Base-by-base conservation (phyloP, 2,329 filamentous ascomycete genomes). In the Penicillium sp. region DNA sequence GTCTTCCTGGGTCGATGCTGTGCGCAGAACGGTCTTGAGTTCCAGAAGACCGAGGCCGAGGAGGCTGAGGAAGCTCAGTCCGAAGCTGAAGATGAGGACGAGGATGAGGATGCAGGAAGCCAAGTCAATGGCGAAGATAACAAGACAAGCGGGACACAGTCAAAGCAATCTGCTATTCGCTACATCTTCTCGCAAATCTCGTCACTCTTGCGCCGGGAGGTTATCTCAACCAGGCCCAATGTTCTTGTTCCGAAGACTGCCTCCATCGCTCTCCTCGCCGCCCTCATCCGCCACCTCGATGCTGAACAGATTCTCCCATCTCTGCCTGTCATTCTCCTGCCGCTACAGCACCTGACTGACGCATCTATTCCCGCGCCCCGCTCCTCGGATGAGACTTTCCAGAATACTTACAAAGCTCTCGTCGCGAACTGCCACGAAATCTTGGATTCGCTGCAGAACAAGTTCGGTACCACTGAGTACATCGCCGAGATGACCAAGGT, bases 311-410 rank as follows among this genome's bases (percentile, higher is more conserved):
- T 94, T 9, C 75, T 81, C 1, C 84, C 87, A 0, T 89, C 88
- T 0, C 82, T 96, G 19, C 85, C 88, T 66, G 82, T 82, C 28
- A 82, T 91, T 49, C 82, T 92, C 1, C 81, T 87, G 5, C 89
- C 89, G 0, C 84, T 98, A 6, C 89, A 94, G 73, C 91, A 95
- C 73, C 82, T 99, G 40, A 96, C 93, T 0, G 93, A 97, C 74
- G 84, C 90, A 1, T 86, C 86, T 1, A 92, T 94, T 54, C 86
- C 90, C 0, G 80, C 85, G 15, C 91, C 92, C 0, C 88, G 88
- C 66, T 91, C 89, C 26, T 86, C 86, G 6, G 91, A 94, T 70
- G 86, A 89, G 60, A 75, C 80, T 0, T 94, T 93, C 81, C 87
- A 85, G 67, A 82, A 84, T 6, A 85, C 84, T 22, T 90, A 93